Evolutionary conservation across 768 basidiomycete species (phyloP), one percentile per base, ranked within the genome.

Genomic region (Cubamyces sp.): DNA sequence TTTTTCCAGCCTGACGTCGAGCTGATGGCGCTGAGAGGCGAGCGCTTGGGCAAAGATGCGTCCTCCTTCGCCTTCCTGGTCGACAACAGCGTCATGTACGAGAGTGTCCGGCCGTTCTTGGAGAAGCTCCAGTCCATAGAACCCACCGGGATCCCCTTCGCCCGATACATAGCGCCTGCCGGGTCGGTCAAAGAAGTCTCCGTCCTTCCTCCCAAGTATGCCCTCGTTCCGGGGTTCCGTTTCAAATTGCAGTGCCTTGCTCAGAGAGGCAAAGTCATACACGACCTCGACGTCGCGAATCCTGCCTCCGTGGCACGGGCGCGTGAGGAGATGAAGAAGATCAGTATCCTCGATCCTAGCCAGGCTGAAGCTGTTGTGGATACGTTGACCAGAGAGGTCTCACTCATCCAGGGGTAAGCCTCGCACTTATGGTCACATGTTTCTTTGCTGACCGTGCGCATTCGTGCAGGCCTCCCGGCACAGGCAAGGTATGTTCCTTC

Each of bases 281-380:
- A 84, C 15, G 74, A 71, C 45, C 73, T 87, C 48, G 70, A 74
- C 50, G 78, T 79, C 0, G 70, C 74, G 1, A 78, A 84, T 55
- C 72, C 69, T 8, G 62, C 56, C 1, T 40, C 53, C 0, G 69
- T 88, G n/a, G 76, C 68, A 3, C 61, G 60, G n/a, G 87, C 83
- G 0, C 79, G 84, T 5, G 78, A 43, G 71, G 47, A 55, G 45
- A 40, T 91, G n/a, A 73, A 64, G 43, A 61, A 67, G 18, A 71
- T 74, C 3, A 90, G 86, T 67, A 75, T 80, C 6, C 76, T 93
- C 28, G 91, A 93, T 64, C 77, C 82, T 0, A 88, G 87, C 70
- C 91, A 93, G 69, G 85, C 81, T 0, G 86, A 90, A 57, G 86
- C 91, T 1, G 76, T 92, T 2, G 70, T 93, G 3, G 82, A 86